Conservation (phyloP, 345 rosid genomes). For the Eucalyptus coolabah region DNA sequence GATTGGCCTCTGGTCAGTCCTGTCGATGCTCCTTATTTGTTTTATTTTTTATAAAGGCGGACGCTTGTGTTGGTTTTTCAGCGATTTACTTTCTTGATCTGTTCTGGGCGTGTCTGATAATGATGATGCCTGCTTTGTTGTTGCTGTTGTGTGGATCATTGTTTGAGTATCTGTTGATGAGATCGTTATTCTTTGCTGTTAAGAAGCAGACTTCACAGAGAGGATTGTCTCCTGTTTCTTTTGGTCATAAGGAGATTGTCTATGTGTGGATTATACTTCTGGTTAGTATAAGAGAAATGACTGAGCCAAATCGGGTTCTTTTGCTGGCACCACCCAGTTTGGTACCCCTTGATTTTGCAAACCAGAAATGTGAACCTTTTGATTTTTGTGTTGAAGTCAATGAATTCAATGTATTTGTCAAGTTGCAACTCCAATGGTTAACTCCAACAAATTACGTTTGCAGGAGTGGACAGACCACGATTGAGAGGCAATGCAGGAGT, state of each 20-base stretch:
- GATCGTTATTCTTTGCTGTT: neutral
- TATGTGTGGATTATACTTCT: neutral
- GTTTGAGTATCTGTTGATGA: neutral
- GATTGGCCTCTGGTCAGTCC: constrained; percentile 63
- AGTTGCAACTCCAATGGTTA: neutral
- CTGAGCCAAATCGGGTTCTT: neutral
- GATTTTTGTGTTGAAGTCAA: neutral
- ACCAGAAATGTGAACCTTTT: neutral
- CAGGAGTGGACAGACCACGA: constrained; percentile 71
- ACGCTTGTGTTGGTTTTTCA: neutral
- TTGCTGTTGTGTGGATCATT: neutral
- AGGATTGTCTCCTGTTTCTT: constrained; percentile 5
- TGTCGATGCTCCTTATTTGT: neutral
- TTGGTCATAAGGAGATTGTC: neutral
- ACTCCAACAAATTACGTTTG: neutral
- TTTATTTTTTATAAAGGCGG: neutral
- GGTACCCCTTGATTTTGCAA: neutral
- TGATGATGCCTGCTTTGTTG: neutral
- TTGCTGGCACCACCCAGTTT: neutral
- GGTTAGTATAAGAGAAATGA: neutral
- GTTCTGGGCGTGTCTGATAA: constrained; percentile 15
- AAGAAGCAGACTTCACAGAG: neutral
- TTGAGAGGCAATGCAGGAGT: constrained; percentile 54
- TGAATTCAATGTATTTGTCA: neutral
- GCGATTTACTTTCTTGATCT: constrained; percentile 11